Percentiles rank a stretch among this genome's conserved stretches.
These are phyloP conservation scores for Ascochyta rabiei DNA, from an alignment of 2,329 filamentous ascomycete species.

Conservation along the genomic window DNA sequence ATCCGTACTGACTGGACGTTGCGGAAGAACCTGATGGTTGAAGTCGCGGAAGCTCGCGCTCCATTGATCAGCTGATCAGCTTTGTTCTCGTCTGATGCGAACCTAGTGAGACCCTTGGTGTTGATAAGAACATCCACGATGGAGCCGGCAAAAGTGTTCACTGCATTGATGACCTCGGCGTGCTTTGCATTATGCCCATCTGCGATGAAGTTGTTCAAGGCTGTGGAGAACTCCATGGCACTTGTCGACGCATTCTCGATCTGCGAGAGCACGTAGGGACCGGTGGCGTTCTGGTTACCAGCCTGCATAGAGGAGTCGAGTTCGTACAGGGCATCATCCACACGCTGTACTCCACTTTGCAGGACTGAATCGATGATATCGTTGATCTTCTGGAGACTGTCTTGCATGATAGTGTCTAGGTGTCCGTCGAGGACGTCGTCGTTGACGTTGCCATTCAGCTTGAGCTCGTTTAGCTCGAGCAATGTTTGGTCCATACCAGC, in stretches of 20 bases:
- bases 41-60: slow-evolving; percentile 81
- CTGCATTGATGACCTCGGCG: slow-evolving; percentile 88
- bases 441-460: slow-evolving; percentile 64
- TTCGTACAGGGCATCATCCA: slow-evolving; percentile 96
- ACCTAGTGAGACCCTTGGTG: slow-evolving; percentile 90
- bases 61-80: slow-evolving; percentile 82
- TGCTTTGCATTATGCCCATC: slow-evolving; percentile 92
- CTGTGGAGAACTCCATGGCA: slow-evolving; percentile 95
- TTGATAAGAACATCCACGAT: slow-evolving; percentile 94
- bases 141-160: slow-evolving; percentile 87
- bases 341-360: slow-evolving; percentile 87
- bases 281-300: slow-evolving; percentile 96
- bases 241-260: slow-evolving; percentile 95
- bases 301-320: slow-evolving; percentile 98
- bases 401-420: slow-evolving; percentile 85
- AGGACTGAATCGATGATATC: slow-evolving; percentile 97
- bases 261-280: slow-evolving; percentile 92
- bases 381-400: slow-evolving; percentile 91
- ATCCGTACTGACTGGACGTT: slow-evolving; percentile 91
- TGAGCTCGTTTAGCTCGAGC: slow-evolving; percentile 88
- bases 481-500: slow-evolving; percentile 96
- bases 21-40: slow-evolving; percentile 94
- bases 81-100: slow-evolving; percentile 96
- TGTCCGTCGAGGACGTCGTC: slow-evolving; percentile 86
- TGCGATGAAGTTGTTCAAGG: slow-evolving; percentile 98